Conservation (phyloP, 108 stramenopile species). For the Cyclotella atomus region DNA sequence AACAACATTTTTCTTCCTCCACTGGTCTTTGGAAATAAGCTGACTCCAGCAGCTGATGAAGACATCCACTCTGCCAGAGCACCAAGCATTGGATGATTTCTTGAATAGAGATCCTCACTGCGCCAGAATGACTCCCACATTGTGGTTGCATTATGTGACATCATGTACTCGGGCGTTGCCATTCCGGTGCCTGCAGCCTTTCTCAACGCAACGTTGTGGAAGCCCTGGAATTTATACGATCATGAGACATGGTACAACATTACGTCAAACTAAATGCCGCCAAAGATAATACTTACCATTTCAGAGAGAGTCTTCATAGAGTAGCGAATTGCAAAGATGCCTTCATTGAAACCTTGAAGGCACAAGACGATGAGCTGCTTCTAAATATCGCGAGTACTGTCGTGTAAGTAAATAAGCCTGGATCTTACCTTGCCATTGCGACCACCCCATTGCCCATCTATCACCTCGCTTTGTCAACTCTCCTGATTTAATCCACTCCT, state of each 20-base stretch:
- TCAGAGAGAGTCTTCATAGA: conserved; percentile 41
- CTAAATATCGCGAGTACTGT: no score
- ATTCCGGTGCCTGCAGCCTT: conserved; percentile 34
- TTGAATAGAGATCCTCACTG: conserved; percentile 46
- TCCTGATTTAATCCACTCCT: conserved; percentile 18
- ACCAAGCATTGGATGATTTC: conserved; percentile 63
- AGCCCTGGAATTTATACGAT: no score
- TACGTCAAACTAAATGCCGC: no score
- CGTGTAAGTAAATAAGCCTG: no score
- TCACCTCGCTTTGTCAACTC: conserved; percentile 17
- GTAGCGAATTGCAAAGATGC: conserved; percentile 43
- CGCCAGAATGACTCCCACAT: conserved; percentile 58
- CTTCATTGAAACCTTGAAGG: conserved; percentile 39
- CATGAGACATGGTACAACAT: no score
- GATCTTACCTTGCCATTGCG: conserved; percentile 29
- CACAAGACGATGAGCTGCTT: no score
- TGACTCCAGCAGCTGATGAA: conserved; percentile 44
- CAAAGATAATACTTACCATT: conserved; percentile 4
- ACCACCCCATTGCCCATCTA: conserved; percentile 25
- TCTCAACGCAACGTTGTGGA: conserved; percentile 37
- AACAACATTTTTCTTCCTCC: conserved; percentile 40
- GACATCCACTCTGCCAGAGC: conserved; percentile 54
- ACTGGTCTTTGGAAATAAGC: conserved; percentile 24
- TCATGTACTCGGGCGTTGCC: conserved; percentile 51
- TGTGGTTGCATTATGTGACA: conserved; percentile 57